Percentiles rank a stretch among this genome's conserved stretches.
phyloP scores from a whole-genome alignment of 495 filamentous ascomycete genomes.

The Baudoinia panamericana region DNA sequence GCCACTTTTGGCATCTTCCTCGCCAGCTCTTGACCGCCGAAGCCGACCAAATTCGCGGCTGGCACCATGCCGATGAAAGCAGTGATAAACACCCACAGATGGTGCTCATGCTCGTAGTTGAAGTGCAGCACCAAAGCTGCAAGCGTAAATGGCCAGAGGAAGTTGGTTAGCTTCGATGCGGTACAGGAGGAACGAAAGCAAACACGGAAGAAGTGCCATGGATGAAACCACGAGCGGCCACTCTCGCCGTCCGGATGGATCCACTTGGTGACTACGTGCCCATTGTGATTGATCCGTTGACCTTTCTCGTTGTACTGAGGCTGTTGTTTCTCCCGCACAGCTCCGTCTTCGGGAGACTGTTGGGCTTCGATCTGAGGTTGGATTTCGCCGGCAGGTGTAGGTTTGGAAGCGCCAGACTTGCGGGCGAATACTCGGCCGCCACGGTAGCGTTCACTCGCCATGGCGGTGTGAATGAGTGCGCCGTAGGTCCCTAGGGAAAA shows the following conservation, averaged over 20 bases:
- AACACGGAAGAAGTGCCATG: constrained; percentile 45
- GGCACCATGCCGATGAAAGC: constrained; percentile 79
- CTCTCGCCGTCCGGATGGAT: constrained; percentile 52
- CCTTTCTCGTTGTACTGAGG: constrained; percentile 5
- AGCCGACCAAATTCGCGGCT: constrained; percentile 74
- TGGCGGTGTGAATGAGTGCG: too few relatives aligned
- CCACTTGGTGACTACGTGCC: constrained; percentile 32
- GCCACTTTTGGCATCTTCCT: constrained; percentile 34
- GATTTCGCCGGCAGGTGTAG: too few relatives aligned
- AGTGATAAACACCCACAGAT: constrained; percentile 44
- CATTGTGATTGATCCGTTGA: constrained; percentile 29
- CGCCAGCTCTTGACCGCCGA: constrained; percentile 68
- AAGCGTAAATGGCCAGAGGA: constrained; percentile 67
- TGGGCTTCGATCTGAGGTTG: too few relatives aligned
- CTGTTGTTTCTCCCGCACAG: constrained; percentile 4
- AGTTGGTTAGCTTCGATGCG: constrained; percentile 44
- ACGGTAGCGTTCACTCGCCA: too few relatives aligned
- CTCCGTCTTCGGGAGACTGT: too few relatives aligned
- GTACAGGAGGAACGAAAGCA: constrained; percentile 46
- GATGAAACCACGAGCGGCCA: constrained; percentile 49
- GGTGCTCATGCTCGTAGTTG: constrained; percentile 41
- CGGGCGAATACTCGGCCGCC: too few relatives aligned
- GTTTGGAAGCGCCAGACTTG: too few relatives aligned
- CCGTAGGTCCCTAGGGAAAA: too few relatives aligned
- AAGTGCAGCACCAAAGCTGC: constrained; percentile 55